Evolutionary conservation across 345 rosid genomes (phyloP), one percentile per base, ranked within the genome.

Genomic region (Salix caprea): DNA sequence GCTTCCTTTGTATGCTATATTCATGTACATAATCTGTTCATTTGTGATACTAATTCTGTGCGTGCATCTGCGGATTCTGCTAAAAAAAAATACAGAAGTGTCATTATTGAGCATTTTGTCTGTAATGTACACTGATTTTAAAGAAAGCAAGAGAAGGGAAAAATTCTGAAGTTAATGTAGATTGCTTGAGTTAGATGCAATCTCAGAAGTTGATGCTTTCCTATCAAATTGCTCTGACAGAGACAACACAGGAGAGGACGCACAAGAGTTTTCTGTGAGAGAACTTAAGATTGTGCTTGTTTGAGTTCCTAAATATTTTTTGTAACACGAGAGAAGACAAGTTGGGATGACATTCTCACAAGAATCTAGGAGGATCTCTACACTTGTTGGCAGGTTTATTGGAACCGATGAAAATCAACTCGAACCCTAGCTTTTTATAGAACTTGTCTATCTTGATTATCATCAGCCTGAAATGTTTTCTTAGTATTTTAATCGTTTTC

Each of bases 11-110:
- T 69, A 50, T 68, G 15, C 26, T 64, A 14, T 46, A 4, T 75
- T 36, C 28, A 40, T 77, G 82, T 77, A 37, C 37, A 75, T 73
- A 66, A 32, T 68, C 28, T 50, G 50, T 34, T 56, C 39, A 50
- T 39, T 21, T 12, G 67, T 58, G 23, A 52, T n/a, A 54, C 15
- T 8, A 19, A 12, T 72, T 69, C 21, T 56, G 66, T 26, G 58
- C 11, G 16, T 14, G 28, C 39, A 16, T 74, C 74, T 40, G 46
- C 46, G 11, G 46, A 2, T 10, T 10, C 46, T 40, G 46, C 14
- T 9, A 40, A 40, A 3, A 40, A 3, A 11, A 40, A 40, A 39
- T 9, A 40, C 44, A 40, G 11, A 11, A 58, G 62, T 58, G 10
- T 13, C 26, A 23, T n/a, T 58, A n/a, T 10, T 23, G 5, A 58